A percentile compares a stretch with the other conserved stretches of the same genome.
phyloP scores from a whole-genome alignment of 768 basidiomycete species.

The Suillus weaverae region DNA sequence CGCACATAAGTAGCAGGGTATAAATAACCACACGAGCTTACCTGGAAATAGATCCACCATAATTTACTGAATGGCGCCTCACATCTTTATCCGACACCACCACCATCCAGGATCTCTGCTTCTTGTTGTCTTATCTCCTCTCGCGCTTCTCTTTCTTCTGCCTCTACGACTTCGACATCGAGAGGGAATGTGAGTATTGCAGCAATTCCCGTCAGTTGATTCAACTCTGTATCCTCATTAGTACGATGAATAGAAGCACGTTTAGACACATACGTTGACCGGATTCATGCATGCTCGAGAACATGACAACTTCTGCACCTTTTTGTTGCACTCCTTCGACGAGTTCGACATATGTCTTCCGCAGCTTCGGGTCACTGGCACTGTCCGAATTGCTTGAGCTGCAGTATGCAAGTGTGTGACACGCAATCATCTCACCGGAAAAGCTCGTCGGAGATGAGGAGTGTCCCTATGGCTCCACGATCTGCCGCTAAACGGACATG shows the following conservation, averaged over 20 bases:
- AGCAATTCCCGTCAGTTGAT: slow-evolving; percentile 91
- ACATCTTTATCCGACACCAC: slow-evolving; percentile 1
- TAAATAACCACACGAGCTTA: neutral
- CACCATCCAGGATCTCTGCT: slow-evolving; percentile 9
- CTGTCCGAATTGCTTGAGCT: slow-evolving; percentile 38
- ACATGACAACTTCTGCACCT: slow-evolving; percentile 93
- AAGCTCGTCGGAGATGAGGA: slow-evolving; percentile 92
- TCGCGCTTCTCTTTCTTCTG: slow-evolving; percentile 79
- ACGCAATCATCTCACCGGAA: slow-evolving; percentile 62
- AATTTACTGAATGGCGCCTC: neutral
- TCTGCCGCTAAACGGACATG: slow-evolving; percentile 92
- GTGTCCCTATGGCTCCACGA: slow-evolving; percentile 89
- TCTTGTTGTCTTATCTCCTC: slow-evolving; percentile 34
- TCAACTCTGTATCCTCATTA: slow-evolving; percentile 65
- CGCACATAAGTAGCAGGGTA: neutral
- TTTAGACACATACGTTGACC: slow-evolving; percentile 77
- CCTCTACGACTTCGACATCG: slow-evolving; percentile 93
- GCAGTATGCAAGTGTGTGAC: neutral
- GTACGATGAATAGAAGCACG: neutral
- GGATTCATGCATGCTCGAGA: slow-evolving; percentile 99
- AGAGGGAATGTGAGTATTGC: slow-evolving; percentile 95
- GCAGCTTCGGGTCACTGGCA: slow-evolving; percentile 71
- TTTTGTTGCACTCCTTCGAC: slow-evolving; percentile 88
- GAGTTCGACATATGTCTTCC: slow-evolving; percentile 83
- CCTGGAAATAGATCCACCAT: neutral